Conservation (phyloP, 306 rosid genomes). For the Dalbergia cochinchinensis region DNA sequence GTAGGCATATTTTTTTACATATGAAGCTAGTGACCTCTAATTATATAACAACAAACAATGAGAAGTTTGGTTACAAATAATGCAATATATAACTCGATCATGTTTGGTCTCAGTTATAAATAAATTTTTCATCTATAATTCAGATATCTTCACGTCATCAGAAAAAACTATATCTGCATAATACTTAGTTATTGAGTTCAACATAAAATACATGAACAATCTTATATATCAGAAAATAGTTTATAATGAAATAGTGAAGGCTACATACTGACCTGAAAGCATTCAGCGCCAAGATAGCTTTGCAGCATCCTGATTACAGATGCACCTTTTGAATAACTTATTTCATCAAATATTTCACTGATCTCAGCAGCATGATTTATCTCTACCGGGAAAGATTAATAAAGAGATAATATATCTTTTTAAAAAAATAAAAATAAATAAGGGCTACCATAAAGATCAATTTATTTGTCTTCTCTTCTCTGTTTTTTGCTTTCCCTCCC, state of each 20-base stretch:
- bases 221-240: too few relatives aligned
- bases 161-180: too few relatives aligned
- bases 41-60: conserved; percentile 43
- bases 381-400: conserved; percentile 69
- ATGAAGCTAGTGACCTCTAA: conserved; percentile 95
- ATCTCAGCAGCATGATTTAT: conserved; percentile 89
- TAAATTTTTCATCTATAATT: too few relatives aligned
- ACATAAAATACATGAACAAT: neutral
- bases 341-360: conserved; percentile 92
- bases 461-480: too few relatives aligned
- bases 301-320: conserved; percentile 94
- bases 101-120: too few relatives aligned
- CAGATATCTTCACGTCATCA: too few relatives aligned
- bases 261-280: conserved; percentile 75
- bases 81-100: neutral
- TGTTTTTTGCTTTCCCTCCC: too few relatives aligned
- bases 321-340: conserved; percentile 93
- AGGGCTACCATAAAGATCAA: too few relatives aligned
- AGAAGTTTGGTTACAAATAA: conserved; percentile 10
- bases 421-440: too few relatives aligned
- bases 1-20: conserved; percentile 75
- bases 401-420: too few relatives aligned
- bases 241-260: neutral
- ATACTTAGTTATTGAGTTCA: too few relatives aligned
- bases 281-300: conserved; percentile 90